Percentiles rank a stretch among this genome's conserved stretches.
phyloP scores from a whole-genome alignment of 768 basidiomycete genomes.

The Tulasnella sp. region DNA sequence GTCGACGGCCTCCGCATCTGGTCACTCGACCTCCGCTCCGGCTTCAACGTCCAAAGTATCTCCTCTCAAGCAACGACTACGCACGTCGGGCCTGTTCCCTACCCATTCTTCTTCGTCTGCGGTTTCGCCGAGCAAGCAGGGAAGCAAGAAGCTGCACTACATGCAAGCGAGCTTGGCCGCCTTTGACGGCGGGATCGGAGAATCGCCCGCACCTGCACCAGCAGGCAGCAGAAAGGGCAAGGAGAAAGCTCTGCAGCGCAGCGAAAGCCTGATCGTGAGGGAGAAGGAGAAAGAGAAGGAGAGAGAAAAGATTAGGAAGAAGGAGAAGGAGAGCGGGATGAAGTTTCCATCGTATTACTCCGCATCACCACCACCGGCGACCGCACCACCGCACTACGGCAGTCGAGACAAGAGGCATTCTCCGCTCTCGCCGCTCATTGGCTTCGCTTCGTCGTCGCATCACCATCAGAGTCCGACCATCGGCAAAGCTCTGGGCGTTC shows the following conservation, averaged over 20 bases:
- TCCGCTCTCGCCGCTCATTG: background rate
- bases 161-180: background rate
- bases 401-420: background rate
- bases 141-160: slow-evolving; percentile 11
- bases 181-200: background rate
- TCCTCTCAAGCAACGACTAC: background rate
- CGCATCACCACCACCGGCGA: background rate
- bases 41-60: background rate
- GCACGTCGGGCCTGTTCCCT: background rate
- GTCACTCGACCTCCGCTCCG: background rate
- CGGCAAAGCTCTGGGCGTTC: slow-evolving; percentile 9
- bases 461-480: slow-evolving; percentile 9
- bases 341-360: background rate
- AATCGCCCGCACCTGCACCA: background rate
- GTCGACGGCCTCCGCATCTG: background rate
- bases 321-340: background rate
- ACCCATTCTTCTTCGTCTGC: background rate
- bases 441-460: background rate
- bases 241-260: background rate
- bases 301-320: slow-evolving; percentile 5
- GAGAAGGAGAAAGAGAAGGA: slow-evolving; percentile 16
- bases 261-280: background rate
- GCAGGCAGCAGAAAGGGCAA: background rate
- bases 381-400: background rate
- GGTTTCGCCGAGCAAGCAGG: background rate